These are phyloP conservation scores for Russula sp. DNA, from an alignment of 768 basidiomycete species.

Conservation along the genomic window DNA sequence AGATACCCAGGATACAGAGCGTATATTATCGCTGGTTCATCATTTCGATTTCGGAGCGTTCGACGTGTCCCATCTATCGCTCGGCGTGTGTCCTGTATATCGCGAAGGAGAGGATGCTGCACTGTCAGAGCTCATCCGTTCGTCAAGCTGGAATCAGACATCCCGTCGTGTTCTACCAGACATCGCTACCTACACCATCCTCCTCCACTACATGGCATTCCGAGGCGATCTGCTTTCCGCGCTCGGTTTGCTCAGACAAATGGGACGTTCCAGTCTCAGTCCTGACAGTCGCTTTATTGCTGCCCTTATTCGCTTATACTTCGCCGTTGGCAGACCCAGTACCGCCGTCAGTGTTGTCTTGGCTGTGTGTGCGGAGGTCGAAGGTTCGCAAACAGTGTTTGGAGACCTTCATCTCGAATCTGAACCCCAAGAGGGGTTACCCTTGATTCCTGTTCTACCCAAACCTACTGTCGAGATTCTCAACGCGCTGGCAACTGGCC, in stretches of 20 bases:
- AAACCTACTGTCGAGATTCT: constrained; percentile 40
- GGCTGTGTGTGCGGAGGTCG: constrained; percentile 4
- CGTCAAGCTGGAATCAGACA: background rate
- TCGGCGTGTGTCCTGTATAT: constrained; percentile 2
- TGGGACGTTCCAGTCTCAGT: constrained; percentile 8
- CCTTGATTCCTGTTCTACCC: constrained; percentile 19
- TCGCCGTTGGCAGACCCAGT: constrained; percentile 6
- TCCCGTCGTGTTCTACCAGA: constrained; percentile 14
- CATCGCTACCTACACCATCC: constrained; percentile 24
- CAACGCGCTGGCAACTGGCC: constrained; percentile 53
- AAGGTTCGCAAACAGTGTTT: constrained; percentile 2
- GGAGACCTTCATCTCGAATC: background rate
- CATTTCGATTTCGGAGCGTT: constrained; percentile 36
- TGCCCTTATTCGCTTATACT: constrained; percentile 22
- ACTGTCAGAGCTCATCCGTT: constrained; percentile 6
- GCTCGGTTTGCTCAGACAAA: constrained; percentile 7
- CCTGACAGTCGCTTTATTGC: constrained; percentile 21
- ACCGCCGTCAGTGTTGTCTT: constrained; percentile 13
- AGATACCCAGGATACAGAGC: constrained; percentile 45
- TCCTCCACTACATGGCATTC: constrained; percentile 14
- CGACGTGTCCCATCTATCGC: constrained; percentile 7
- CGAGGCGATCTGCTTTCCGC: constrained; percentile 7
- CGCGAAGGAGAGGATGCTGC: constrained; percentile 13
- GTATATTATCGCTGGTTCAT: constrained; percentile 43
- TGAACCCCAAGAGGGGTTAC: background rate